phyloP scores from a whole-genome alignment of 495 filamentous ascomycete species.

The Aspergillus baeticus region DNA sequence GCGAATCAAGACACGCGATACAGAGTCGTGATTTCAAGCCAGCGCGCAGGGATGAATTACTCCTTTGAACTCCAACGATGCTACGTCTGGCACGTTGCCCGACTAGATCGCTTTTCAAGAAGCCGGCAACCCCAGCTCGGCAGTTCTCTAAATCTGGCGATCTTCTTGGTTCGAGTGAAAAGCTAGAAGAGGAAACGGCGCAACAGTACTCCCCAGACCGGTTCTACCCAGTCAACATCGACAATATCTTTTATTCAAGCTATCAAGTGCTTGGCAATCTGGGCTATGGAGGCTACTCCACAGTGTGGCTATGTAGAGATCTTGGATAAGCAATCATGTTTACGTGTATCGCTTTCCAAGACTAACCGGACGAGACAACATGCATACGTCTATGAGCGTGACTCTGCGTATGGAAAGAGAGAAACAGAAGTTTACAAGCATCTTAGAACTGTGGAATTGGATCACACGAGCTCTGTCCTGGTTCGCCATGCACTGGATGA shows the following conservation, averaged over 20 bases:
- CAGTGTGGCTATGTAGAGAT: slow-evolving; percentile 53
- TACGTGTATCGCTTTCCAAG: neutral
- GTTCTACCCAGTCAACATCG: slow-evolving; percentile 52
- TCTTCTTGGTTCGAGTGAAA: slow-evolving; percentile 14
- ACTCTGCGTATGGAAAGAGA: slow-evolving; percentile 14
- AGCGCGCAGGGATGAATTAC: no score
- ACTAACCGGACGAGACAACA: slow-evolving; percentile 14
- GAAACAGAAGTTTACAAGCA: slow-evolving; percentile 19
- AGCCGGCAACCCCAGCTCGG: no score
- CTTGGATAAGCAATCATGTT: slow-evolving; percentile 30
- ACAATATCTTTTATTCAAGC: slow-evolving; percentile 44
- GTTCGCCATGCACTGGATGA: slow-evolving; percentile 17
- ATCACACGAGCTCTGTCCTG: slow-evolving; percentile 16
- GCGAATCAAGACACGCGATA: no score
- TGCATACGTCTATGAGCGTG: slow-evolving; percentile 10
- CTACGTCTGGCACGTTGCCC: no score
- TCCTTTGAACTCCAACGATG: no score
- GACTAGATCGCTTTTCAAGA: no score
- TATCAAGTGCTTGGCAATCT: slow-evolving; percentile 56
- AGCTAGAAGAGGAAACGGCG: slow-evolving; percentile 26
- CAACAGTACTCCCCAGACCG: slow-evolving; percentile 30
- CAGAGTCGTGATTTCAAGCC: no score
- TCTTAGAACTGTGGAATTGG: slow-evolving; percentile 13
- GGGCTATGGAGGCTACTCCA: slow-evolving; percentile 50
- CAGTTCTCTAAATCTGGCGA: neutral